Conservation (phyloP, 305 asterid species). For the Rubia peregrina region DNA sequence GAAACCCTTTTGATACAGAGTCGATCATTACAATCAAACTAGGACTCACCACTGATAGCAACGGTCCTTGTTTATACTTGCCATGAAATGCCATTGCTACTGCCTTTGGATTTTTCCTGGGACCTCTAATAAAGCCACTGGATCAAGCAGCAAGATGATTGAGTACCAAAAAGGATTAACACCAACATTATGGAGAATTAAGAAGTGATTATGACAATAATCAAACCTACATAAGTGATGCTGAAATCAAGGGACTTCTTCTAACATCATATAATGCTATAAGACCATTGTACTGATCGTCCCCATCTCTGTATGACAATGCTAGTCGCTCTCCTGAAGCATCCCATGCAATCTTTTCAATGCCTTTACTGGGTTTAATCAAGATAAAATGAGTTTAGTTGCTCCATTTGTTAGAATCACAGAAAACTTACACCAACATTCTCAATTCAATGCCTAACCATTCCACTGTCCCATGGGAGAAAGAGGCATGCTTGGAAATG, state of each 20-base stretch:
- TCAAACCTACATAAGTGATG: slow-evolving; percentile 72
- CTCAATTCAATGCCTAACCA: neutral
- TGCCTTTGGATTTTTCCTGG: slow-evolving; percentile 83
- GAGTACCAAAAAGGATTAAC: slow-evolving; percentile 12
- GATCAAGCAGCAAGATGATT: slow-evolving; percentile 15
- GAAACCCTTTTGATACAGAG: neutral
- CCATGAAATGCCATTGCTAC: slow-evolving; percentile 71
- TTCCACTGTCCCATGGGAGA: no score
- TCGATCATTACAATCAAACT: neutral
- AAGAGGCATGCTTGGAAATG: neutral
- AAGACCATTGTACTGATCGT: slow-evolving; percentile 73
- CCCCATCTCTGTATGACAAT: slow-evolving; percentile 73
- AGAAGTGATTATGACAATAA: neutral
- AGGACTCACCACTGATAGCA: slow-evolving; percentile 78
- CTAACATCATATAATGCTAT: slow-evolving; percentile 80
- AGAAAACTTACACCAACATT: neutral
- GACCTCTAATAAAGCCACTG: slow-evolving; percentile 97
- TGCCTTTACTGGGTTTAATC: slow-evolving; percentile 41
- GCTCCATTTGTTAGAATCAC: neutral
- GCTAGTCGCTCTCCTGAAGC: slow-evolving; percentile 96
- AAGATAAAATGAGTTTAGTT: slow-evolving; percentile 13
- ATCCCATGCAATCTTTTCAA: slow-evolving; percentile 96
- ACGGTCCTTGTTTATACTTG: slow-evolving; percentile 86
- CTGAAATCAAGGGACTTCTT: slow-evolving; percentile 70
- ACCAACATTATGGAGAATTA: neutral